Percentiles rank a stretch among this genome's conserved stretches.
Conservation (phyloP, 257 asterid genomes). For the Plectranthus barbatus region DNA sequence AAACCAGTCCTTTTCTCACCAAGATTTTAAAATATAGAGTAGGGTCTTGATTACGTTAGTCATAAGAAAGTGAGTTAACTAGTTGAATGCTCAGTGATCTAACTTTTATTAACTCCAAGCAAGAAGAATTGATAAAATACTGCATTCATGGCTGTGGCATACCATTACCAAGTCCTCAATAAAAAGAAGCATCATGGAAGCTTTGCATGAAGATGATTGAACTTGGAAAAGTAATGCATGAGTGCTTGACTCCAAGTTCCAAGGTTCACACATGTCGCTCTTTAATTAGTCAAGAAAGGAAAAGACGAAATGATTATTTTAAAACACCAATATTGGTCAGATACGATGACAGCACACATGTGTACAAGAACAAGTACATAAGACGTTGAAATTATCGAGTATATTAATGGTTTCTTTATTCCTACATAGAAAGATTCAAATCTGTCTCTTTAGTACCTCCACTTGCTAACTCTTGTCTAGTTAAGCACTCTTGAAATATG, state of each 20-base stretch:
- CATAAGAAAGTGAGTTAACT: no score
- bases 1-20: no score
- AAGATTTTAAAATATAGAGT: no score
- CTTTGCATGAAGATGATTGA: background rate
- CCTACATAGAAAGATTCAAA: no score
- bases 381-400: background rate
- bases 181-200: background rate
- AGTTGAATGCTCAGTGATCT: no score
- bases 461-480: background rate
- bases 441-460: background rate
- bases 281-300: background rate
- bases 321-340: no score
- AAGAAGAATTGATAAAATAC: no score
- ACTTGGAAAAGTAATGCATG: background rate
- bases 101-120: no score
- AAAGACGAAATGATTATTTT: background rate
- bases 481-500: background rate
- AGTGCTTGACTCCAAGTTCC: background rate
- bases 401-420: background rate
- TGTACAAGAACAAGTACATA: no score
- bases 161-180: background rate
- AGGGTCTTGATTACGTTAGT: no score
- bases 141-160: no score
- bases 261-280: background rate
- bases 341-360: no score